Evolutionary conservation across 106 monocot genomes (phyloP).

Genomic region (Posidonia australis): DNA sequence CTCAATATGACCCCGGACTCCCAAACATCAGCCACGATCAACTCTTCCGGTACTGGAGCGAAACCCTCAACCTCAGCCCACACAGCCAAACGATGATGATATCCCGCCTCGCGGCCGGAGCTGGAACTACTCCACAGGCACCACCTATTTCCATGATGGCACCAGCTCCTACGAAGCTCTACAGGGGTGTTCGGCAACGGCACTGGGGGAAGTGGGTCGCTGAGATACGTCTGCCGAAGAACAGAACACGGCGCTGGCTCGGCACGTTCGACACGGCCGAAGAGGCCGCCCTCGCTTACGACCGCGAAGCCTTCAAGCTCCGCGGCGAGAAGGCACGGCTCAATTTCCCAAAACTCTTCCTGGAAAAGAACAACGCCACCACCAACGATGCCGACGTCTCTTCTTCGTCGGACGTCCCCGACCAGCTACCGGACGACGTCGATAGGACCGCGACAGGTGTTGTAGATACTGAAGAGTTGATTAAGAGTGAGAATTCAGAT

Average conservation of each 20-base stretch:
- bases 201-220: conserved; percentile 76
- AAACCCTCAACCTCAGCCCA: conserved; percentile 43
- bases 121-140: too few relatives aligned
- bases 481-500: too few relatives aligned
- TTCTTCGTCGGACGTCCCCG: conserved; percentile 6
- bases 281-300: conserved; percentile 87
- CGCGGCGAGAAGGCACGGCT: conserved; percentile 79
- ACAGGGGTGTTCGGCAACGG: conserved; percentile 58
- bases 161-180: conserved; percentile 32
- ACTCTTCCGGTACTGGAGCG: conserved; percentile 24
- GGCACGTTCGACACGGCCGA: conserved; percentile 97
- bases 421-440: too few relatives aligned
- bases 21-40: conserved; percentile 8
- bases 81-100: conserved; percentile 31
- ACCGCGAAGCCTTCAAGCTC: conserved; percentile 81
- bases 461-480: too few relatives aligned
- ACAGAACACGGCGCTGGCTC: conserved; percentile 83
- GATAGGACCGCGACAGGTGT: too few relatives aligned
- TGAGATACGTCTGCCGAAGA: conserved; percentile 60
- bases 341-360: conserved; percentile 81
- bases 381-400: background rate
- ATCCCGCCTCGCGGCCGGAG: conserved; percentile 9
- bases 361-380: conserved; percentile 15
- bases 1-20: background rate
- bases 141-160: background rate